Percentiles rank a stretch among this genome's conserved stretches.
These are phyloP conservation scores for Xylaria sp. DNA, from an alignment of 2,329 filamentous ascomycete species.

Conservation along the genomic window DNA sequence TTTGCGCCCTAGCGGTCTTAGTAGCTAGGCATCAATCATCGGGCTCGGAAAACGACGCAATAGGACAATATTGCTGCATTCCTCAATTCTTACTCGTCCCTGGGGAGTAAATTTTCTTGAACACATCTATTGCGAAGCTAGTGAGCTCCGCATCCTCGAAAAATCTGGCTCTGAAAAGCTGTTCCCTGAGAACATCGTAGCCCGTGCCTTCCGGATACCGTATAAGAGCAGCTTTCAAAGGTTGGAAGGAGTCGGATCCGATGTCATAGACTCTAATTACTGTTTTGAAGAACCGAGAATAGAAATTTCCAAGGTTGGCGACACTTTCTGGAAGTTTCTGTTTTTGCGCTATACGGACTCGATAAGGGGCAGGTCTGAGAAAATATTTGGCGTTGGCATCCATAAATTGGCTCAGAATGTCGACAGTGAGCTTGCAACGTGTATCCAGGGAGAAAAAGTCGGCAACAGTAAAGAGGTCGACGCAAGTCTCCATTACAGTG, in stretches of 20 bases:
- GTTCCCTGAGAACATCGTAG: background rate
- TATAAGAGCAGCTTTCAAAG: background rate
- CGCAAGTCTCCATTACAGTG: background rate
- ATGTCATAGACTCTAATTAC: background rate
- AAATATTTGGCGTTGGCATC: too few relatives aligned
- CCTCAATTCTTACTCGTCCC: too few relatives aligned
- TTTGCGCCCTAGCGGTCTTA: too few relatives aligned
- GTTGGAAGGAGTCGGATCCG: background rate
- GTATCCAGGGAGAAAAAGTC: background rate
- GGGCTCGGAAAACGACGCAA: too few relatives aligned
- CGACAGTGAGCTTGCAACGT: background rate
- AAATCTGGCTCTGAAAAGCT: background rate
- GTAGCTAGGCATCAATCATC: too few relatives aligned
- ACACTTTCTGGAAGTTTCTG: too few relatives aligned
- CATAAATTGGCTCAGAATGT: too few relatives aligned
- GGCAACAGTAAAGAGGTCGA: background rate
- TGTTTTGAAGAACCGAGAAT: background rate
- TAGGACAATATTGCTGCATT: too few relatives aligned
- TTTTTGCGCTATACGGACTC: too few relatives aligned
- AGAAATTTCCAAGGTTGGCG: background rate
- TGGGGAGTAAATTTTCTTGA: too few relatives aligned
- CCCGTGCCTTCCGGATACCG: background rate
- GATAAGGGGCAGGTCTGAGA: too few relatives aligned
- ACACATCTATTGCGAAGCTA: background rate
- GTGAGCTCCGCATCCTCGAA: background rate